Base-by-base conservation (phyloP, 2,329 filamentous ascomycete genomes). In the Zalaria sp. region DNA sequence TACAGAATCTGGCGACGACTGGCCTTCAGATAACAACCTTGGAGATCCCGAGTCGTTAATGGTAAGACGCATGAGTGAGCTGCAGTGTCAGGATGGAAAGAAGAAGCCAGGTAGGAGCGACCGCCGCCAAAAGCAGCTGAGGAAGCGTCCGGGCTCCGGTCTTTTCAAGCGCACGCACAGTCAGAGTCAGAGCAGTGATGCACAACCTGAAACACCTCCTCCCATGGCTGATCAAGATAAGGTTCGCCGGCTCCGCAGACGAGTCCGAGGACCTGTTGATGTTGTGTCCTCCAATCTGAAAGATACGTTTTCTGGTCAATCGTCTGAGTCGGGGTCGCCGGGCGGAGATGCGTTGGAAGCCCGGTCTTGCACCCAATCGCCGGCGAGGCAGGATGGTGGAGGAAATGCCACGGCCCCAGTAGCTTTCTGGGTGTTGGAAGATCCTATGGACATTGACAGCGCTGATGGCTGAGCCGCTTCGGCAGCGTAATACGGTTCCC, bases 161-260 rank as follows among this genome's bases (percentile, higher is more conserved):
- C 53, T 58, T 35, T 65, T 61, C 54, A 70, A 70, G 49, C 60
- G 67, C 36, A 64, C 55, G 37, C 60, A 68, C 51, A 66, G 62
- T 46, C 59, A 66, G 51, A 68, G 61, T 42, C 53, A 66, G 27
- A 62, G 62, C 48, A 63, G 62, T 40, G 63, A 67, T 39, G 59
- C 59, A 41, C 64, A 61, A 46, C 57, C 59, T 38, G 61, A 61
- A 25, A 62, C 66, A 42, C 52, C 57, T 34, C 64, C 66, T 25
- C 58, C 57, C 10, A 52, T 63, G 26, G 60, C 62, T 42, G 54
- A 56, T 41, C 54, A 59, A 26, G 63, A 66, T 41, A 57, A 59
- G 34, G 51, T 52, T 40, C 61, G 66, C 27, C 59, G 66, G 37
- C 56, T 68, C 32, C 57, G 65, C 43, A 57, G 65, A 41, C 57